Evolutionary conservation across 176 grass and related monocot species (phyloP).

Genomic region (Ananas comosus): DNA sequence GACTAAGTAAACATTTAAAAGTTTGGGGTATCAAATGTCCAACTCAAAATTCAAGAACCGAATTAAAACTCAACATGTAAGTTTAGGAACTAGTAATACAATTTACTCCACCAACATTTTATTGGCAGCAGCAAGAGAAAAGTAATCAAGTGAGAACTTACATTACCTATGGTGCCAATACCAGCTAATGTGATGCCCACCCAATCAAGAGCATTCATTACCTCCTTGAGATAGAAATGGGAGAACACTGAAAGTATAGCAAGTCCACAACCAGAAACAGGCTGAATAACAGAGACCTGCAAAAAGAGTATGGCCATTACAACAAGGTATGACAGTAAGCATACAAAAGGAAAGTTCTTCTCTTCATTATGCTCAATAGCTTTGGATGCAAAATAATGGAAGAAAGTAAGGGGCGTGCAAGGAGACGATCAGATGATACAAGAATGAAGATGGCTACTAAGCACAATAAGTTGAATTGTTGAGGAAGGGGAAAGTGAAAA

Average conservation of each 20-base stretch:
- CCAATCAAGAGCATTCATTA: conserved; percentile 94
- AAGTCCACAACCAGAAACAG: conserved; percentile 88
- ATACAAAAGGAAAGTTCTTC: background rate
- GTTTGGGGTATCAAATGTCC: too few species aligned
- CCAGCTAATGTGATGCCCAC: conserved; percentile 76
- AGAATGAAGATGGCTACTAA: background rate
- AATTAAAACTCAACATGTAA: too few species aligned
- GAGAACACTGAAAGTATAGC: conserved; percentile 92
- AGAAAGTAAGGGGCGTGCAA: background rate
- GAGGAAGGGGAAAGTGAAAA: background rate
- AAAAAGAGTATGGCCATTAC: conserved; percentile 6
- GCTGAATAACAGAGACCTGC: conserved; percentile 96
- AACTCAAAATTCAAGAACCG: too few species aligned
- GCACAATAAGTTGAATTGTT: background rate
- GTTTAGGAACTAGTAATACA: too few species aligned
- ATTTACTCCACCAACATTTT: too few species aligned
- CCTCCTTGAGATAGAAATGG: conserved; percentile 94
- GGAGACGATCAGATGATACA: background rate
- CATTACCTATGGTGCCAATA: conserved; percentile 83
- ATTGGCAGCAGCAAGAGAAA: conserved; percentile 4
- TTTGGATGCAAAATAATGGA: too few species aligned
- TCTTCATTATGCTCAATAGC: too few species aligned
- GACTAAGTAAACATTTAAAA: too few species aligned
- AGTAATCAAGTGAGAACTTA: conserved; percentile 8
- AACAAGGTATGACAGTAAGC: background rate